Conservation (phyloP, 2,329 filamentous ascomycete genomes). For the Diaporthe nobilis region DNA sequence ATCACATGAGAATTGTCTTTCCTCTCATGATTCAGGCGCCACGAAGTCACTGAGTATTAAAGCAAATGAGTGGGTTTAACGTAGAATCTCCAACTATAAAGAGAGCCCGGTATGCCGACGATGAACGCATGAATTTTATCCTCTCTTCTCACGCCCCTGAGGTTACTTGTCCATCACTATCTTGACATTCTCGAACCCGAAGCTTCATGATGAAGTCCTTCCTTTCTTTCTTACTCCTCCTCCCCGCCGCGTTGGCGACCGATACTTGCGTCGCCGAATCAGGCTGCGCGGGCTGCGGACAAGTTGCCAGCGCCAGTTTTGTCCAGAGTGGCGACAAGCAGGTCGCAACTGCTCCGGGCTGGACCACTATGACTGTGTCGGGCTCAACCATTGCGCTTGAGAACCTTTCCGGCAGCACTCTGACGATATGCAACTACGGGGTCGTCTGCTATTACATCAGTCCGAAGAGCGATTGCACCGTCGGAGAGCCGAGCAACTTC, state of each 20-base stretch:
- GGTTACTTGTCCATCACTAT: background rate
- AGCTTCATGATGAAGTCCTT: background rate
- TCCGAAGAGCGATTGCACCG: constrained; percentile 1
- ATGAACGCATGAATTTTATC: background rate
- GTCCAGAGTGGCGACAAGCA: background rate
- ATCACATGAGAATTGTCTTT: background rate
- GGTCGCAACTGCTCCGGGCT: constrained; percentile 1
- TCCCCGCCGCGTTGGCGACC: background rate
- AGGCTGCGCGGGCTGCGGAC: constrained; percentile 24
- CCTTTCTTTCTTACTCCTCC: background rate
- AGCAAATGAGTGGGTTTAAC: background rate
- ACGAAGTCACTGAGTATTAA: background rate
- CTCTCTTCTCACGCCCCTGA: background rate
- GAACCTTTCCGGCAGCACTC: constrained; percentile 14
- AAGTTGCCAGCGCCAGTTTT: constrained; percentile 1
- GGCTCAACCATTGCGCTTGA: background rate
- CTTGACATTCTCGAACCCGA: background rate
- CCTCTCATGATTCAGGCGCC: background rate
- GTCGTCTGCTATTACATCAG: background rate
- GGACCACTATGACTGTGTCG: constrained; percentile 18
- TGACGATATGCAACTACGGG: background rate
- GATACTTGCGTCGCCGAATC: constrained; percentile 12
- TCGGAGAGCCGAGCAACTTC: background rate
- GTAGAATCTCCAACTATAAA: background rate
- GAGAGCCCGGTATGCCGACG: background rate